Conservation (phyloP, 768 basidiomycete genomes). For the Dentipellis fragilis region DNA sequence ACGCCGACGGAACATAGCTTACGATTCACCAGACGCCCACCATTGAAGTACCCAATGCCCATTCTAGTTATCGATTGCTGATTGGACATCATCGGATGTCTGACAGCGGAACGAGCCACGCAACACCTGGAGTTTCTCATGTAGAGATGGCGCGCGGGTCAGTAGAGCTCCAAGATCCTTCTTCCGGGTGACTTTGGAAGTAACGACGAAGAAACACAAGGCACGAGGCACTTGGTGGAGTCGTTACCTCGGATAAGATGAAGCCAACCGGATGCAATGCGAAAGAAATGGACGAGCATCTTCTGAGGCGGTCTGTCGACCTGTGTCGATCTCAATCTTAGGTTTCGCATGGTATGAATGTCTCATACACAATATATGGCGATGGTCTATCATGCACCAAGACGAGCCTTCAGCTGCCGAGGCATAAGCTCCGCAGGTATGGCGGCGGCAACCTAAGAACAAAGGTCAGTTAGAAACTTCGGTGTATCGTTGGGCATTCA, state of each 20-base stretch:
- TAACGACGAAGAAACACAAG: slow-evolving; percentile 15
- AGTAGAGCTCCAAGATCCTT: slow-evolving; percentile 45
- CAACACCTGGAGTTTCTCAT: slow-evolving; percentile 18
- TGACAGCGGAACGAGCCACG: slow-evolving; percentile 68
- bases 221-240: slow-evolving; percentile 24
- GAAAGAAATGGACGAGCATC: not conserved
- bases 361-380: no score
- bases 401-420: not conserved
- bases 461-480: slow-evolving; percentile 3
- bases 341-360: no score
- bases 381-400: not conserved
- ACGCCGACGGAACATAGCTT: no score
- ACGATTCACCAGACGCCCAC: no score
- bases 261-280: slow-evolving; percentile 25
- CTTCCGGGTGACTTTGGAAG: slow-evolving; percentile 15
- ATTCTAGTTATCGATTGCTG: no score
- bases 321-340: no score
- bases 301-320: no score
- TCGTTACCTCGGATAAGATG: slow-evolving; percentile 20
- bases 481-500: slow-evolving; percentile 17
- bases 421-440: slow-evolving; percentile 7
- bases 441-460: slow-evolving; percentile 3
- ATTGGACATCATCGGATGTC: slow-evolving; percentile 15
- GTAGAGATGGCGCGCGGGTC: slow-evolving; percentile 31
- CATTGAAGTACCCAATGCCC: no score